Evolutionary conservation across 768 basidiomycete genomes (phyloP), one percentile per base, ranked within the genome.

Genomic region (Suillus occidentalis): DNA sequence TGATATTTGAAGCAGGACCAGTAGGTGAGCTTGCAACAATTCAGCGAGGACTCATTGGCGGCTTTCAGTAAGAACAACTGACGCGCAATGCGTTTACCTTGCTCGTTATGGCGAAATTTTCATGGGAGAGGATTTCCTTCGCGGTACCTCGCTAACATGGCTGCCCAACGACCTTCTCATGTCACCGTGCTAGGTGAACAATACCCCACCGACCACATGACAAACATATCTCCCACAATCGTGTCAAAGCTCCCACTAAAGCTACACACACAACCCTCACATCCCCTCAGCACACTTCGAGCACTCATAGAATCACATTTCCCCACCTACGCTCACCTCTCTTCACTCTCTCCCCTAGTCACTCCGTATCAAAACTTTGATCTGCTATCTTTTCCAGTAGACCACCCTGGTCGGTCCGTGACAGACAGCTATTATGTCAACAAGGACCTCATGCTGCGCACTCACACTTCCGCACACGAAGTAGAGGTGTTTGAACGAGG

Each of bases 401-500:
- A 98, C 80, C 97, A 99, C 75, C 95, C 97, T 1, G 97, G 97
- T 20, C 87, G 97, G 65, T 84, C 91, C 28, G 81, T 87, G 53
- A 93, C 92, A 50, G 97, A 99, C 80, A 93, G 91, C 72, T 99
- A 99, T 82, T 99, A 99, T 78, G 82, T 97, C 73, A 99, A 99
- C 80, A 85, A 83, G 71, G 81, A 88, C 70, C 81, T 90, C 72
- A 95, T 99, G 94, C 87, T 99, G 43, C 90, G 97, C 49, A 99
- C 97, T 0, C 97, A 99, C 75, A 98, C 97, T 1, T 95, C 92
- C n/a, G 94, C 97, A 5, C 97, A 99, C 75, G 97, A 99, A 79
- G 92, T 99, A 39, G 95, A 97, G 65, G 88, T 89, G 8, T 99
- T 97, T 76, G 77, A 84, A 39, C 79, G 81, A 52, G 93, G 93